Evolutionary conservation across 495 filamentous ascomycete genomes (phyloP), one percentile per base, ranked within the genome.

Genomic region (Lasiosphaeria hispida): DNA sequence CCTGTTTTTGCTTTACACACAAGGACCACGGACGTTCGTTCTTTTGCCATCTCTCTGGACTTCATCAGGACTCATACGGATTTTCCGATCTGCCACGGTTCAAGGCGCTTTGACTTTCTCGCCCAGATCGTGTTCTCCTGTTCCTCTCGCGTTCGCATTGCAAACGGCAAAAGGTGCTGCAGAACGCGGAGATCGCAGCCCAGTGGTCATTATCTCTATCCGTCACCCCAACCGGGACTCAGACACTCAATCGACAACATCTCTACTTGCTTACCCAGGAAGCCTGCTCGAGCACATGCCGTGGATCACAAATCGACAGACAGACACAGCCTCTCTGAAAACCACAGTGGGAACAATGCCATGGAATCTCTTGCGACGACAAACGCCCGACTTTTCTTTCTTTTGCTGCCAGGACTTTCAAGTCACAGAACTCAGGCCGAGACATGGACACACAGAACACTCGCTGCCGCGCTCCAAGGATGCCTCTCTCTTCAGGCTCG

Each of bases 121-220:
- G 8, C 17, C 48, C 30, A 45, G 35, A 53, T 35, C 39, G 51
- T 39, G 49, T 59, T 59, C 57, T 59, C 36, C 41, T 37, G 37
- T 51, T 58, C 37, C 60, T 51, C 34, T 33, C 41, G 59, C 53
- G 30, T 61, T 54, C 44, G 50, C 45, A 50, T 45, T 45, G 38
- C 23, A 43, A 43, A 33, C 36, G n/a, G 8, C 10, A 18, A 44
- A 14, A 57, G 50, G 45, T 43, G 43, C 44, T 39, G 19, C 49
- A 57, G 49, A 42, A 53, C 48, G 37, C 38, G 30, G 48, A 58
- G 59, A 57, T 62, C 42, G 54, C 59, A 62, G 36, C 49, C 59
- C 53, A 53, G 54, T 62, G 59, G 59, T 53, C 59, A 49, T 11
- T 15, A 39, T 53, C 48, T 62, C 54, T 62, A 42, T n/a, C 53